Evolutionary conservation across 495 filamentous ascomycete species (phyloP).

Genomic region (Hyaloscypha bicolor): DNA sequence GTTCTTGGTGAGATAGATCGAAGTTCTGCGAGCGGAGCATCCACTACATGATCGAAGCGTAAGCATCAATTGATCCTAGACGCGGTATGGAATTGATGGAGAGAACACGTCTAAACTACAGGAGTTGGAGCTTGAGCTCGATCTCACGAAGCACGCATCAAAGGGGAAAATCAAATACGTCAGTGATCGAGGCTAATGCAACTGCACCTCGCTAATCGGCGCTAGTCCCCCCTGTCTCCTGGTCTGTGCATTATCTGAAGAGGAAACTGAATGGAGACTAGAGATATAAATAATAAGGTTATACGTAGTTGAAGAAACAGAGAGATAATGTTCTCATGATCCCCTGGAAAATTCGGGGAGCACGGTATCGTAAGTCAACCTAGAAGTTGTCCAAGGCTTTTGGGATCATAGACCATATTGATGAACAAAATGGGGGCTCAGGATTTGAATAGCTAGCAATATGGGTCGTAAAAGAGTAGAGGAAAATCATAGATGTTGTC

Average conservation of each 20-base stretch:
- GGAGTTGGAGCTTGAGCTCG: background rate
- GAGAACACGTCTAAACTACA: background rate
- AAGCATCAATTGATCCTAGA: background rate
- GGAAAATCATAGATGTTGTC: too few relatives aligned
- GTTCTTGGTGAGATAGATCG: background rate
- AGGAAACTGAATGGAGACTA: background rate
- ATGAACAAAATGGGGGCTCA: too few relatives aligned
- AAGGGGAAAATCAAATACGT: background rate
- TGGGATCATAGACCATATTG: too few relatives aligned
- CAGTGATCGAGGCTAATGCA: constrained; percentile 6
- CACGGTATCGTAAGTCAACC: too few relatives aligned
- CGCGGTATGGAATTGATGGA: background rate
- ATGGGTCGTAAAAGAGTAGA: too few relatives aligned
- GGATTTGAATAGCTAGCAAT: too few relatives aligned
- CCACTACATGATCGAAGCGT: background rate
- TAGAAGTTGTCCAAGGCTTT: too few relatives aligned
- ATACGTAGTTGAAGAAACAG: background rate
- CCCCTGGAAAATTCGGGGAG: too few relatives aligned
- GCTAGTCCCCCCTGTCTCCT: background rate
- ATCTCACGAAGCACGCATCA: background rate
- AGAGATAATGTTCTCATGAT: background rate
- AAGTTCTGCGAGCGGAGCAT: background rate
- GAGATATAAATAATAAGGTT: background rate
- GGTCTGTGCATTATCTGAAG: background rate
- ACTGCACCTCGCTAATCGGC: background rate